Evolutionary conservation across 116 monocot species (phyloP), one percentile per base, ranked within the genome.

Genomic region (Dioscorea cayenensis): DNA sequence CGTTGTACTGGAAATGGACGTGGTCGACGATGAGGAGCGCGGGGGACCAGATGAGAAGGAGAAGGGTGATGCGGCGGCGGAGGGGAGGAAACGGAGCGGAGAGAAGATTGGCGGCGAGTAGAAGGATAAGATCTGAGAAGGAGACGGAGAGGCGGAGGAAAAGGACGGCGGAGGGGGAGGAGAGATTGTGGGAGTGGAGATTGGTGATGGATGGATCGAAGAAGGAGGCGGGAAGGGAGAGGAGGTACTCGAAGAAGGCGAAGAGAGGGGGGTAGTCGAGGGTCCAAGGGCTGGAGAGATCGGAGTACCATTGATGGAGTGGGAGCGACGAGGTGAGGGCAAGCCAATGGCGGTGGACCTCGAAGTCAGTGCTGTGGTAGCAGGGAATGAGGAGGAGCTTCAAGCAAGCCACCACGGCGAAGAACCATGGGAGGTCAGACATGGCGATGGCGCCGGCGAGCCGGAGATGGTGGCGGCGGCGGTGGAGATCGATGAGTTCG

Each of bases 221-320:
- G 76, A 83, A 73, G 70, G 77, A 27, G 50, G 86, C 78, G 28
- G 86, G 90, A 71, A 85, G 61, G 70, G 97, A 84, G 67, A 97
- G 88, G 78, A 90, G 79, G 82, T 70, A 55, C 77, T 87, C 79
- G 81, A 90, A 90, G 80, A 80, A 72, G 77, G 92, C 96, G 79
- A 97, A 97, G 75, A 97, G 76, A 14, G 96, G 97, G 38, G 97
- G 97, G 83, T 97, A 97, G 76, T 97, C 97, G 76, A 97, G 97
- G 68, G 93, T 90, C 86, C 90, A 90, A 18, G 66, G 78, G 74
- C 77, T 75, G 49, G 87, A 87, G 64, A 75, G 38, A 77, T 92
- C 90, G 69, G 74, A 28, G 81, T 97, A 97, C 97, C 97, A 97
- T 1, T 52, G 80, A 43, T 72, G 51, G 69, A 86, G 71, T 3